These are phyloP conservation scores for Blastomyces emzantsi DNA, from an alignment of 2,329 filamentous ascomycete species.

Conservation along the genomic window DNA sequence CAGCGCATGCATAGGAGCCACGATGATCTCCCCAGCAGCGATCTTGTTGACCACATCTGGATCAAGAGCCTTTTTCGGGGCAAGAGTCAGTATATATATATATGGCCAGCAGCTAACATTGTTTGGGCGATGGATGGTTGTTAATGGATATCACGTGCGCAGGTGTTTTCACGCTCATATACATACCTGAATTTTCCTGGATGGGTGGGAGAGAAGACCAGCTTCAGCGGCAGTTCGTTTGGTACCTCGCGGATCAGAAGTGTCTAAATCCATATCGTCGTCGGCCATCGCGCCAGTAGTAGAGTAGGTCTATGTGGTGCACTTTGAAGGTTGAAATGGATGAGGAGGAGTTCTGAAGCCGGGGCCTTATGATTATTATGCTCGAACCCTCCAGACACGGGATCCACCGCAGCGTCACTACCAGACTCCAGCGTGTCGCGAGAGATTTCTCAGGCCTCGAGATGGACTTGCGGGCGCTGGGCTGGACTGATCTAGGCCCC, in stretches of 20 bases:
- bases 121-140: too few species aligned
- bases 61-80: slow-evolving; percentile 59
- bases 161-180: slow-evolving; percentile 22
- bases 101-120: too few species aligned
- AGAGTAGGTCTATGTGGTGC: not conserved
- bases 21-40: slow-evolving; percentile 94
- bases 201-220: slow-evolving; percentile 30
- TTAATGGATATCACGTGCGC: not conserved
- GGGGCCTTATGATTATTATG: not conserved
- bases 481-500: slow-evolving; percentile 5
- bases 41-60: slow-evolving; percentile 97
- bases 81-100: not conserved
- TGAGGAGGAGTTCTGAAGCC: not conserved
- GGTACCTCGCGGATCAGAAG: slow-evolving; percentile 29
- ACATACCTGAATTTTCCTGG: slow-evolving; percentile 42
- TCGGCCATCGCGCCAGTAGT: slow-evolving; percentile 13
- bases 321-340: not conserved
- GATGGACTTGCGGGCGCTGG: not conserved
- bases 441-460: not conserved
- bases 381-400: not conserved
- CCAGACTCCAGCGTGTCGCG: not conserved
- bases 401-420: not conserved
- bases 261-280: slow-evolving; percentile 39
- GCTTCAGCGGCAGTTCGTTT: slow-evolving; percentile 45
- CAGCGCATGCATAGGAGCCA: slow-evolving; percentile 88